Evolutionary conservation across 2,329 filamentous ascomycete species (phyloP).

Genomic region (Escovopsis weberi): DNA sequence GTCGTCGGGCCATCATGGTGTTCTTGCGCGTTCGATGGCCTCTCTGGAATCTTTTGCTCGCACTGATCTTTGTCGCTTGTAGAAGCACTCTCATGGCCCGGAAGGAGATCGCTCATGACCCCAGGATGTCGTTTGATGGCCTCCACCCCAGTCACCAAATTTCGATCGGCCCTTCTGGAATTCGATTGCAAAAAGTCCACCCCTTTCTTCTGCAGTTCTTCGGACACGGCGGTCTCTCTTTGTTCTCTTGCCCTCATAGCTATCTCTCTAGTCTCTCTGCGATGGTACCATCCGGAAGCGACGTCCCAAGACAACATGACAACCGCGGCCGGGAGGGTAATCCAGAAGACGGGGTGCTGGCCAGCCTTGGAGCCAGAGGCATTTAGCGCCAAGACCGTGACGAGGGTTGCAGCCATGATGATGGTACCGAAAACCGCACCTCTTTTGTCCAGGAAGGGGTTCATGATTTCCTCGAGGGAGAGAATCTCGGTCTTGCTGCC

Average conservation of each 20-base stretch:
- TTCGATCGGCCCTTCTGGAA: too few relatives aligned
- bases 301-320: conserved; percentile 58
- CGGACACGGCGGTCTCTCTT: conserved; percentile 8
- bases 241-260: conserved; percentile 36
- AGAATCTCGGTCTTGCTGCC: conserved; percentile 39
- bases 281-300: conserved; percentile 45
- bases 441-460: conserved; percentile 54
- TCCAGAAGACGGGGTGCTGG: conserved; percentile 48
- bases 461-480: conserved; percentile 59
- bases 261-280: conserved; percentile 47
- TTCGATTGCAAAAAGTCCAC: neutral
- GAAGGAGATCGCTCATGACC: too few relatives aligned
- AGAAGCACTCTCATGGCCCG: too few relatives aligned
- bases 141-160: too few relatives aligned
- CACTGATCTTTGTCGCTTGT: too few relatives aligned
- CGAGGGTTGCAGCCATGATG: conserved; percentile 52
- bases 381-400: conserved; percentile 52
- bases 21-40: neutral
- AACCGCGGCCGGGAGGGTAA: conserved; percentile 53
- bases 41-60: too few relatives aligned
- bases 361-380: conserved; percentile 37
- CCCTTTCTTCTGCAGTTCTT: conserved; percentile 3
- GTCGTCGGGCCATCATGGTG: conserved; percentile 22
- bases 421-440: conserved; percentile 49
- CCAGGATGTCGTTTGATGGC: too few relatives aligned